Percentiles rank a stretch among this genome's conserved stretches.
Conservation (phyloP, 192 early-diverging fungal species). For the Coemansia sp. region DNA sequence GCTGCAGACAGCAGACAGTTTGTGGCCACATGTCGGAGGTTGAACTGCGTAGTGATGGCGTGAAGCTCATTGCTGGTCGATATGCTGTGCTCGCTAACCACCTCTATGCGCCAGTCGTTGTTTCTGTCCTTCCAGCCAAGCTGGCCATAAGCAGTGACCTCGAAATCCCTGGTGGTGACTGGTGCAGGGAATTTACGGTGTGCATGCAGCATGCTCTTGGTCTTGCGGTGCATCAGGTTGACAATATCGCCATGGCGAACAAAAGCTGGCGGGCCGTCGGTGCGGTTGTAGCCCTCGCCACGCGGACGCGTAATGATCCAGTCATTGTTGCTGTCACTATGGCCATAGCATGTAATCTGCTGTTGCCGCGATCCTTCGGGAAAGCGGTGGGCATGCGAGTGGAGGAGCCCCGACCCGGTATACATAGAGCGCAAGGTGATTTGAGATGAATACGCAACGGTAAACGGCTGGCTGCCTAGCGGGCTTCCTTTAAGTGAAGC, state of each 20-base stretch:
- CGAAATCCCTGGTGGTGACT: constrained; percentile 63
- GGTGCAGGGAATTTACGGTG: constrained; percentile 63
- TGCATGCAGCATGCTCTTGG: constrained; percentile 57
- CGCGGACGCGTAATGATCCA: constrained; percentile 55
- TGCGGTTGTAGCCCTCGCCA: constrained; percentile 17
- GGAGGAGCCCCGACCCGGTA: constrained; percentile 36
- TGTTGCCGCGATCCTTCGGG: constrained; percentile 67
- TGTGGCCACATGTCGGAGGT: constrained; percentile 69
- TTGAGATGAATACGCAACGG: constrained; percentile 22
- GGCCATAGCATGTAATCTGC: constrained; percentile 81
- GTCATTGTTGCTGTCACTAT: constrained; percentile 70
- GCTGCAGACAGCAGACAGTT: constrained; percentile 75
- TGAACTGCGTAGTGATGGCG: constrained; percentile 58
- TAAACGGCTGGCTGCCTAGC: constrained; percentile 42
- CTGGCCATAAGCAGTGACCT: constrained; percentile 55
- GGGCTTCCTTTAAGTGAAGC: constrained; percentile 73
- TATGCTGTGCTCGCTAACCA: constrained; percentile 36
- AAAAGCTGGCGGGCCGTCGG: constrained; percentile 22
- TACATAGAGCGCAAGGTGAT: constrained; percentile 20
- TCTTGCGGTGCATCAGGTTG: constrained; percentile 62
- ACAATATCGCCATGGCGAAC: constrained; percentile 73
- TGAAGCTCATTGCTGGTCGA: constrained; percentile 47
- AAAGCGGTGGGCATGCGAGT: constrained; percentile 60
- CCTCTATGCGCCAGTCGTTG: constrained; percentile 59
- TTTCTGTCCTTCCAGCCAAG: constrained; percentile 58